Evolutionary conservation across 495 filamentous ascomycete species (phyloP), one percentile per base, ranked within the genome.

Genomic region (Daldinia bambusicola): DNA sequence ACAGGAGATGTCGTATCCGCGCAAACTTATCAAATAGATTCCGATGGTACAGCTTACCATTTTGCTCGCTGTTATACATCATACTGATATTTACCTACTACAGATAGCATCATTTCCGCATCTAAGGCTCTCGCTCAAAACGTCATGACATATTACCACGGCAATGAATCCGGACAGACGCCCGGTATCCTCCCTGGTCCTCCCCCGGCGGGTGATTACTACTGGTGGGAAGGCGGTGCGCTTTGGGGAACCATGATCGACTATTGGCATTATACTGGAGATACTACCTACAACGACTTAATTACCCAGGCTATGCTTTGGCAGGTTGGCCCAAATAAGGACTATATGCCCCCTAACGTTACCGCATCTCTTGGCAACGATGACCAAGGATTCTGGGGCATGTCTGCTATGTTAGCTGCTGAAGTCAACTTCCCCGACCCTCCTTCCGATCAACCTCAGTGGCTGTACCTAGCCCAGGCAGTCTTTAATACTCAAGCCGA

Each of bases 331-430:
- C 80, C 80, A 2, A 79, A 87, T 52, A 79, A 87, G 53, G 83
- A 89, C 63, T 93, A 87, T 75, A 88, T 90, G 79, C 87, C 89
- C 41, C 80, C 81, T 2, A 94, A 94, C 75, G 90, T 92, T 67
- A 92, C 89, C 30, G 87, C 88, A 62, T 89, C 89, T 0, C 84
- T 91, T 51, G 92, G 92, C 32, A 94, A 94, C 74, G 92, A 94
- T 72, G 92, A 94, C 66, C 92, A 94, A 76, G 89, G 90, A 1
- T 94, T 94, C 75, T 96, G 93, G 93, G 91, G 83, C 26, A 83
- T 94, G 70, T 87, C 89, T n/a, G 88, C 89, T 31, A 89, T 96
- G 78, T 84, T 90, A 10, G 93, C 92, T 2, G 88, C 89, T 45
- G 93, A 96, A 75, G 84, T 89, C 64, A 85, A 85, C 59, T 94